phyloP scores from a whole-genome alignment of 768 basidiomycete species.

The Kwoniella sp. region DNA sequence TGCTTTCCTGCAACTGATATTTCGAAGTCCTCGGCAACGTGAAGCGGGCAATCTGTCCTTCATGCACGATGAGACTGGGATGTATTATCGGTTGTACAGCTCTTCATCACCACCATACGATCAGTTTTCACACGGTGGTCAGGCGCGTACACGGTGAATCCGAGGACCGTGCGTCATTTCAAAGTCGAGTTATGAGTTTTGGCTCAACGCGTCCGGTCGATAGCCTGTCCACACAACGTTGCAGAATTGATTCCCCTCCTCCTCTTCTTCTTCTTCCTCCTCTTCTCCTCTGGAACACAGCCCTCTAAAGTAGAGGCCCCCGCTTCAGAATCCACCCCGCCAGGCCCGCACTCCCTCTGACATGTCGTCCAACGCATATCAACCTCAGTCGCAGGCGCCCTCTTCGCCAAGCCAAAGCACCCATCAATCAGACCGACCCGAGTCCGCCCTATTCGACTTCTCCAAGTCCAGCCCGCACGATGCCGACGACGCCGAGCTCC shows the following conservation, averaged over 20 bases:
- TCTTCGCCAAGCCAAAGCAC: neutral
- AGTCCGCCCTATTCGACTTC: constrained; percentile 16
- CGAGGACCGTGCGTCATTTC: constrained; percentile 10
- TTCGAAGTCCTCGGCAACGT: too few relatives aligned
- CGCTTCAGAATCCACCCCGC: neutral
- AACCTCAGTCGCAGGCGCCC: neutral
- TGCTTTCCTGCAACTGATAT: too few relatives aligned
- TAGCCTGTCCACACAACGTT: neutral
- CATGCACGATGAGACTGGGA: too few relatives aligned
- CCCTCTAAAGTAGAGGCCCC: neutral
- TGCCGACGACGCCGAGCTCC: neutral
- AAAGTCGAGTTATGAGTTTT: neutral
- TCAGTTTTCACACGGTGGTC: neutral
- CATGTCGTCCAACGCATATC: neutral
- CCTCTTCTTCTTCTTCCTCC: neutral
- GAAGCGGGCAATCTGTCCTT: too few relatives aligned
- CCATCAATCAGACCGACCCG: constrained; percentile 4
- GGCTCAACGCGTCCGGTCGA: neutral
- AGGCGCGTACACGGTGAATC: neutral
- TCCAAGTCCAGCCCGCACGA: constrained; percentile 5
- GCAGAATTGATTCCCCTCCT: too few relatives aligned
- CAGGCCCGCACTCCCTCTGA: neutral
- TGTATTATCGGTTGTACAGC: too few relatives aligned
- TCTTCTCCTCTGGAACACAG: neutral
- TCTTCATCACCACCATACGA: too few relatives aligned